A percentile compares a stretch with the other conserved stretches of the same genome.
These are phyloP conservation scores for Corynespora cassiicola DNA, from an alignment of 2,329 filamentous ascomycete species.

Conservation along the genomic window DNA sequence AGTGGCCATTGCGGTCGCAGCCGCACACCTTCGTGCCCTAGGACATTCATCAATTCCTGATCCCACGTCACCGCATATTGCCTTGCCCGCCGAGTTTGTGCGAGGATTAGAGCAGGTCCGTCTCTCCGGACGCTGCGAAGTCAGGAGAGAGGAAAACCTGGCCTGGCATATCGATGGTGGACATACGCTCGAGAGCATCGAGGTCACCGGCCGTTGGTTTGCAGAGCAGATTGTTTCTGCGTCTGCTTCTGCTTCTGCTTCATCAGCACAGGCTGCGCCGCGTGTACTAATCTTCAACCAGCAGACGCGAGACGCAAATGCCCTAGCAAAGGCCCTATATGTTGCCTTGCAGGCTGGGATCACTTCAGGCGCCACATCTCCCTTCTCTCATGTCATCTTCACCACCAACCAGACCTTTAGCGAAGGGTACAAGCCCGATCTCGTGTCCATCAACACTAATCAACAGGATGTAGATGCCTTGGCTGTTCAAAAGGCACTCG, in stretches of 20 bases:
- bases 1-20: conserved; percentile 65
- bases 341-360: conserved; percentile 55
- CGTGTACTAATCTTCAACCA: conserved; percentile 89
- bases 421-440: conserved; percentile 67
- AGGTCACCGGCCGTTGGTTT: conserved; percentile 80
- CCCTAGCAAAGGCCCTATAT: conserved; percentile 70
- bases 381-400: conserved; percentile 79
- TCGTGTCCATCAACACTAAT: conserved; percentile 68
- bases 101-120: conserved; percentile 70
- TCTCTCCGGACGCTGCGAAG: conserved; percentile 80
- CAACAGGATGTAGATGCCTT: conserved; percentile 64
- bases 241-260: conserved; percentile 40
- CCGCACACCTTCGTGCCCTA: conserved; percentile 60
- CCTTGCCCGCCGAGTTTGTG: conserved; percentile 67
- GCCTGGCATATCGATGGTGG: conserved; percentile 87
- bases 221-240: conserved; percentile 50
- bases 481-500: conserved; percentile 72
- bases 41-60: conserved; percentile 50
- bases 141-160: conserved; percentile 59
- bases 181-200: conserved; percentile 84
- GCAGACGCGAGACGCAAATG: conserved; percentile 78
- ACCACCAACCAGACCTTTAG: conserved; percentile 77
- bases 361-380: conserved; percentile 31
- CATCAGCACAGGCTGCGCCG: conserved; percentile 24
- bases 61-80: conserved; percentile 37